Conservation (phyloP, 2,329 filamentous ascomycete genomes). For the Falciphora oryzae region DNA sequence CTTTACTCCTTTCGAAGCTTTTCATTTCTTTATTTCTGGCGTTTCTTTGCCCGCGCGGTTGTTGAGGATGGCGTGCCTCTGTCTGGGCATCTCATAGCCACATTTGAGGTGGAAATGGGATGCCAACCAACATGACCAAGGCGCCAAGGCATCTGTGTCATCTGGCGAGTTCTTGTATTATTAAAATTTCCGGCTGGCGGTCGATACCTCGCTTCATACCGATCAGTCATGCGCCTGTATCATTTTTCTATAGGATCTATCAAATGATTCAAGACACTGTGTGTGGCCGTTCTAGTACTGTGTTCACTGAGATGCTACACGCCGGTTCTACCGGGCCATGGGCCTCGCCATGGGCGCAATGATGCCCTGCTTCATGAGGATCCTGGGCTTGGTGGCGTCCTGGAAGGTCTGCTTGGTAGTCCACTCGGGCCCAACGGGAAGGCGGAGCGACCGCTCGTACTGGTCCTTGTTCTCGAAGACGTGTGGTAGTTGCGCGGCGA, state of each 20-base stretch:
- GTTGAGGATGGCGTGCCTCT: no score
- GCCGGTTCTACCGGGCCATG: slow-evolving; percentile 17
- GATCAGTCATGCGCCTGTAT: not conserved
- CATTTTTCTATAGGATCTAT: not conserved
- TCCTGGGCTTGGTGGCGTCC: slow-evolving; percentile 77
- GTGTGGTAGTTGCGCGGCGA: slow-evolving; percentile 78
- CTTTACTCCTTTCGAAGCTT: not conserved
- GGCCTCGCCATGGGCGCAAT: slow-evolving; percentile 86
- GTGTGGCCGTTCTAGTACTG: not conserved
- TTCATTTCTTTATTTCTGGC: not conserved
- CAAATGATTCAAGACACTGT: not conserved
- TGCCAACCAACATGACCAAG: not conserved
- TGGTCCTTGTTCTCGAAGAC: slow-evolving; percentile 83
- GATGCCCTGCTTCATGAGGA: slow-evolving; percentile 86
- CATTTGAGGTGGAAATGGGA: not conserved
- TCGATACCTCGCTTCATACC: not conserved
- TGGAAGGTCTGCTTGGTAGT: slow-evolving; percentile 94
- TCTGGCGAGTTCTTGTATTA: not conserved
- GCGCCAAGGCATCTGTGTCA: not conserved
- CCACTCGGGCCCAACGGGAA: slow-evolving; percentile 93
- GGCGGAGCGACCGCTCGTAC: slow-evolving; percentile 80
- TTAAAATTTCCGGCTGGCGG: not conserved
- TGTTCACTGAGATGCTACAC: slow-evolving; percentile 17
- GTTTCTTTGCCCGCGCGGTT: not conserved
- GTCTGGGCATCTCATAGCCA: not conserved